phyloP scores from a whole-genome alignment of 306 rosid species.

The Notholithocarpus densiflorus region DNA sequence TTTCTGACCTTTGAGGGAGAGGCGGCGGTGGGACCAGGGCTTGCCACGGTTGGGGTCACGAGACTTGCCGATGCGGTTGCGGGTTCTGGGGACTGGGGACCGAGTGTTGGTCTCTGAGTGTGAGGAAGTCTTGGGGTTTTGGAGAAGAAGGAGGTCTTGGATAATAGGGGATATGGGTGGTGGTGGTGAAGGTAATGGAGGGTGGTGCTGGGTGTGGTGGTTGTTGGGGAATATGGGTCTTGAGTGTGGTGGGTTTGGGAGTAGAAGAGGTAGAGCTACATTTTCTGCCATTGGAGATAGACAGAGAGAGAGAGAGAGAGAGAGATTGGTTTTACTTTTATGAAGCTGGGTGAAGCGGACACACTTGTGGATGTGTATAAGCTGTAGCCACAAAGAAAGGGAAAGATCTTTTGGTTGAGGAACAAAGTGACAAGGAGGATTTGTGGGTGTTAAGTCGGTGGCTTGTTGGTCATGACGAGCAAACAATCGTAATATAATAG shows the following conservation, averaged over 20 bases:
- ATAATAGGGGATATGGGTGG: slow-evolving; percentile 45
- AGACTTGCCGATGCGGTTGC: slow-evolving; percentile 51
- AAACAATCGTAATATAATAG: no score
- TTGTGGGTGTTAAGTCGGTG: no score
- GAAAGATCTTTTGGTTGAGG: background rate
- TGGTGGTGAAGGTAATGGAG: slow-evolving; percentile 35
- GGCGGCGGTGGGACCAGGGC: slow-evolving; percentile 63
- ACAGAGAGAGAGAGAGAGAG: background rate
- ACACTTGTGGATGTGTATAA: background rate
- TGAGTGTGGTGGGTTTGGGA: slow-evolving; percentile 50
- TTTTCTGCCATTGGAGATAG: slow-evolving; percentile 49
- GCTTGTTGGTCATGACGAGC: no score
- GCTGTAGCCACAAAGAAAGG: background rate
- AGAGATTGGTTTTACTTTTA: background rate
- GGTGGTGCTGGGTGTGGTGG: slow-evolving; percentile 22
- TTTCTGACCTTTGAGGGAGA: slow-evolving; percentile 58
- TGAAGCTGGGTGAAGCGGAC: background rate
- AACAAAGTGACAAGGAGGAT: background rate
- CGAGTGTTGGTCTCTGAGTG: background rate
- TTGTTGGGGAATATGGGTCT: slow-evolving; percentile 34
- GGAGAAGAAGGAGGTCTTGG: slow-evolving; percentile 36
- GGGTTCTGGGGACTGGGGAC: slow-evolving; percentile 28
- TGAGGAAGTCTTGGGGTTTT: slow-evolving; percentile 10
- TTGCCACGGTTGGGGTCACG: slow-evolving; percentile 72
- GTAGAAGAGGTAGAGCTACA: slow-evolving; percentile 49